Evolutionary conservation across 2,329 filamentous ascomycete species (phyloP).

Genomic region (Aspergillus pseudotamarii): DNA sequence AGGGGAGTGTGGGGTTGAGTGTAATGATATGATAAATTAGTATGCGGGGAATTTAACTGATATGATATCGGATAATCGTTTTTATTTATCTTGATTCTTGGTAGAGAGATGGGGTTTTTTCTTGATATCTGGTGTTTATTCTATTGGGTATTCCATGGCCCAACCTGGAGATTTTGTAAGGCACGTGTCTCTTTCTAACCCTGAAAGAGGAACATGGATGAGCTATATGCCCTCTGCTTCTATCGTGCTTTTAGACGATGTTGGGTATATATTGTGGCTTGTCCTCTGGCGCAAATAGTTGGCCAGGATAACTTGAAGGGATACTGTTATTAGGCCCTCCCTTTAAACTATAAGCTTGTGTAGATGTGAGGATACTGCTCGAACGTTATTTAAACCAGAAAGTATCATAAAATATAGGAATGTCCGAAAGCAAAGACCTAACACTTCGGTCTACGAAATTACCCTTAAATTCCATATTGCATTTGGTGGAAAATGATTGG

Average conservation of each 20-base stretch:
- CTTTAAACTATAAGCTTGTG: background rate
- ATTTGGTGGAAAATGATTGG: background rate
- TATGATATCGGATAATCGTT: background rate
- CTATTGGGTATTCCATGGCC: background rate
- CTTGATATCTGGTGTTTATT: background rate
- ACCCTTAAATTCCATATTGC: background rate
- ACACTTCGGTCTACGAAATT: background rate
- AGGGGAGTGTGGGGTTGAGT: background rate
- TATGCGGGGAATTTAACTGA: background rate
- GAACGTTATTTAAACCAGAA: background rate
- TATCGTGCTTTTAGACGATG: background rate
- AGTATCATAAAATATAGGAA: background rate
- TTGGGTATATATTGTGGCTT: background rate
- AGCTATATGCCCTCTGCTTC: background rate
- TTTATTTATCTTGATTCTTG: background rate
- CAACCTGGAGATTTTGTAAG: no score
- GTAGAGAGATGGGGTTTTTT: background rate
- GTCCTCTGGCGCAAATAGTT: background rate
- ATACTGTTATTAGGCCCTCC: no score
- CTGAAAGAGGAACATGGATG: background rate
- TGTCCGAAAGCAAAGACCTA: background rate
- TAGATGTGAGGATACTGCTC: background rate
- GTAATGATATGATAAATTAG: background rate
- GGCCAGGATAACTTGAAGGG: no score
- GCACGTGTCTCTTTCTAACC: background rate